phyloP scores from a whole-genome alignment of 2,329 filamentous ascomycete species.

The Cladobotryum protrusum region DNA sequence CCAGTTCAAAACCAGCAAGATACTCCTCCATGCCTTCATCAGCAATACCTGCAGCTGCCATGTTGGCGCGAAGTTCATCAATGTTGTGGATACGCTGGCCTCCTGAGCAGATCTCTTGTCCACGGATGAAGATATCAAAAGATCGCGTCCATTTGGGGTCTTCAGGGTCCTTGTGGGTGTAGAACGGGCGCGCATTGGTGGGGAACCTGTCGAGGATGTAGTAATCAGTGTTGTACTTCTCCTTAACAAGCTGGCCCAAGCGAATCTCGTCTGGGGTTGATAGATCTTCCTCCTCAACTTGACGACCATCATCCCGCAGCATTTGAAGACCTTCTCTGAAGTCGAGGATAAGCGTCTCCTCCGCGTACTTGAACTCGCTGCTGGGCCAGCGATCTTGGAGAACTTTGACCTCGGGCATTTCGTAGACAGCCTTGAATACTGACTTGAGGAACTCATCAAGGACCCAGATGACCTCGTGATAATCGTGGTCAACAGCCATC shows the following conservation, averaged over 20 bases:
- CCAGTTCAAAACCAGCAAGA: constrained; percentile 80
- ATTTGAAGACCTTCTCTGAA: constrained; percentile 76
- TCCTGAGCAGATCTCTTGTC: constrained; percentile 87
- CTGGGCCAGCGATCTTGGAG: constrained; percentile 82
- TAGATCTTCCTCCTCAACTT: constrained; percentile 69
- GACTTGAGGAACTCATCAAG: constrained; percentile 77
- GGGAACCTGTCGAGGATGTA: constrained; percentile 95
- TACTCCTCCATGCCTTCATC: constrained; percentile 87
- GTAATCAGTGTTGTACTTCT: constrained; percentile 84
- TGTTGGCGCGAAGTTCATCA: constrained; percentile 65
- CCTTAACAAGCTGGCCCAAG: constrained; percentile 75
- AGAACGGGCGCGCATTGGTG: constrained; percentile 76
- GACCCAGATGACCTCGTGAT: constrained; percentile 76
- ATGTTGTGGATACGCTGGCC: constrained; percentile 89
- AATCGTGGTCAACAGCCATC: constrained; percentile 84
- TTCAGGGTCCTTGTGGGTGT: constrained; percentile 76
- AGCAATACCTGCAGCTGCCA: constrained; percentile 68
- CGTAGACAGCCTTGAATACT: constrained; percentile 46
- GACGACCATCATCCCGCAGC: constrained; percentile 76
- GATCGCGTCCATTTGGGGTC: constrained; percentile 76
- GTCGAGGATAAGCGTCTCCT: constrained; percentile 73
- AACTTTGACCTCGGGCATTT: constrained; percentile 63
- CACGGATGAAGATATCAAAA: constrained; percentile 90
- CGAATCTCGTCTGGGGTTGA: constrained; percentile 82
- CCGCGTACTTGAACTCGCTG: constrained; percentile 78